Base-by-base conservation (phyloP, 176 grass and related monocot genomes). In the Chrysopogon serrulatus region DNA sequence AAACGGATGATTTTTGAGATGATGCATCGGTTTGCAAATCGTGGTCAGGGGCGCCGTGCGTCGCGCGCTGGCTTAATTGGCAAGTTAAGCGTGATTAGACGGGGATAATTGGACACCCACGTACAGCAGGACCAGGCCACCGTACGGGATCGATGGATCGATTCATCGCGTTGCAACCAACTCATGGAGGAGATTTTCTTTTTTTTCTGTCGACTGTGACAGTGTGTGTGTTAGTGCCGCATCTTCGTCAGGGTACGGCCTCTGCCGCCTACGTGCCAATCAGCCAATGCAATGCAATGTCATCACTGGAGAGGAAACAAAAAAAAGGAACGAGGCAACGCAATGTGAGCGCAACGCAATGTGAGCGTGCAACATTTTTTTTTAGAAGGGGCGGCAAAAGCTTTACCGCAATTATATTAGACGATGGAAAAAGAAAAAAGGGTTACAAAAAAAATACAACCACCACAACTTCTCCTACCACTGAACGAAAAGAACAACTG, bases 21-120 rank as follows among this genome's bases (percentile, higher is more conserved):
- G 62, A 48, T 45, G 78, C 49, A 63, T 80, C 8, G 68, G 82
- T 59, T 53, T 80, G 69, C 82, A 68, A 5, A 69, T 81, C 70
- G 19, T 41, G 82, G 76, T 69, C 61, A 69, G 34, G 45, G 9
- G 31, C 47, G 70, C 42, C 43, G 44, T 12, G 62, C 70, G 51
- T 49, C 69, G 15, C 24, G n/a, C n/a, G 21, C 2, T 81, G 71
- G 31, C 77, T 85, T 85, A 34, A 81, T 41, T 24, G 41, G 10
- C 77, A 53, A 49, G 24, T 65, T 85, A 71, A 74, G 33, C 47
- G 31, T n/a, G 73, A 40, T 66, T 83, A 51, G 64, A 6, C 4
- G 3, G 3, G 10, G 41, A 9, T 74, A 51, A 42, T 65, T 61
- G 2, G 32, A 40, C 42, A 8, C 24, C 36, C 11, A 42, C 37